phyloP scores from a whole-genome alignment of 2,329 filamentous ascomycete genomes.

The Rutstroemia sp. region DNA sequence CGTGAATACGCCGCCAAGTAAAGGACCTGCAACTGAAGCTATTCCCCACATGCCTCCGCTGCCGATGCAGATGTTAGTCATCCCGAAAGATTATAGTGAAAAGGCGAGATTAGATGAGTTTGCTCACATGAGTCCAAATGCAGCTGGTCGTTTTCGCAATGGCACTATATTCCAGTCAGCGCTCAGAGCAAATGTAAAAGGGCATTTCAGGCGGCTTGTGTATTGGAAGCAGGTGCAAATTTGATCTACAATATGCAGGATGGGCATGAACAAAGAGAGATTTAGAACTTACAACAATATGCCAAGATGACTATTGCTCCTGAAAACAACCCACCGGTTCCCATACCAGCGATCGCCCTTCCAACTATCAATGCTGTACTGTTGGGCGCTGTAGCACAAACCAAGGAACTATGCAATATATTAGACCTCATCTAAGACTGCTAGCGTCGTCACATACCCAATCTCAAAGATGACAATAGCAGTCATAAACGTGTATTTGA shows the following conservation, averaged over 20 bases:
- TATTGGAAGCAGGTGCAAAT: too few species aligned
- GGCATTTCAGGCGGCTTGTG: too few species aligned
- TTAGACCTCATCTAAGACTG: neutral
- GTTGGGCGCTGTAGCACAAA: conserved; percentile 27
- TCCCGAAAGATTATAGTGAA: neutral
- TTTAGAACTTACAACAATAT: conserved; percentile 11
- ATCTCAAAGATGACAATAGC: conserved; percentile 28
- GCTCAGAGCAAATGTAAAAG: neutral
- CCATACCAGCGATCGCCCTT: conserved; percentile 27
- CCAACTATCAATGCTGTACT: conserved; percentile 28
- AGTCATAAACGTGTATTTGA: conserved; percentile 27
- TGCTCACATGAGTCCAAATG: conserved; percentile 23
- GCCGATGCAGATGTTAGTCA: neutral
- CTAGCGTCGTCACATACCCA: conserved; percentile 8
- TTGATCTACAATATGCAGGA: too few species aligned
- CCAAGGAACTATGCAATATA: conserved; percentile 14
- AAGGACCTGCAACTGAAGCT: conserved; percentile 27
- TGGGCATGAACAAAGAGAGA: too few species aligned
- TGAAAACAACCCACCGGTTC: conserved; percentile 32
- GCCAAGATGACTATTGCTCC: conserved; percentile 28
- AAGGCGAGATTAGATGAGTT: neutral
- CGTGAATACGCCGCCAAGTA: conserved; percentile 28
- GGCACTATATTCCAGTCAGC: conserved; percentile 12
- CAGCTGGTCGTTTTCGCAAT: conserved; percentile 23
- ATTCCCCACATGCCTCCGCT: conserved; percentile 26